Evolutionary conservation across 2,329 filamentous ascomycete species (phyloP).

Genomic region (Botrytis byssoidea): DNA sequence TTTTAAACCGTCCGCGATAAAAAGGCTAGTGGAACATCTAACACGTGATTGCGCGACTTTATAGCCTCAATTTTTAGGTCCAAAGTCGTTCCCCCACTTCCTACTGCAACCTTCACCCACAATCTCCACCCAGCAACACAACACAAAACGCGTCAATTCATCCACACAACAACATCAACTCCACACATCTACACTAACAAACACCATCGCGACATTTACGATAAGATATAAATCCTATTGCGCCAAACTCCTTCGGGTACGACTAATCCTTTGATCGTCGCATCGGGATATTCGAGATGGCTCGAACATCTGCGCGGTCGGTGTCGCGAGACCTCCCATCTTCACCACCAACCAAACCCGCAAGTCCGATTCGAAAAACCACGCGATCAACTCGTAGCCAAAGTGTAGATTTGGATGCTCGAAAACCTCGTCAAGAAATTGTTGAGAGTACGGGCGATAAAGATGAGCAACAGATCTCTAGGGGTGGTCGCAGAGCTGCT

Average conservation of each 20-base stretch:
- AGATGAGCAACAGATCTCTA: slow-evolving; percentile 16
- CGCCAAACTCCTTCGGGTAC: not conserved
- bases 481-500: slow-evolving; percentile 13
- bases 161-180: slow-evolving; percentile 6
- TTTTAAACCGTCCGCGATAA: not conserved
- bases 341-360: slow-evolving; percentile 34
- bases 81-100: not conserved
- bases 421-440: slow-evolving; percentile 29
- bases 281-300: slow-evolving; percentile 1
- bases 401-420: slow-evolving; percentile 40
- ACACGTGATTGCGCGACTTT: not conserved
- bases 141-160: not conserved
- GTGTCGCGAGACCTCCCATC: slow-evolving; percentile 29
- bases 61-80: not conserved
- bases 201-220: not conserved
- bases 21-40: not conserved
- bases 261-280: not conserved
- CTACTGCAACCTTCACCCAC: not conserved
- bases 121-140: not conserved
- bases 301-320: not conserved
- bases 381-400: slow-evolving; percentile 42
- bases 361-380: slow-evolving; percentile 26
- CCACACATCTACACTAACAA: not conserved
- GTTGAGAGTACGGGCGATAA: slow-evolving; percentile 31
- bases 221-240: not conserved